Percentiles rank a stretch among this genome's conserved stretches.
Conservation (phyloP, 116 monocot genomes). For the Dioscorea cayenensis region DNA sequence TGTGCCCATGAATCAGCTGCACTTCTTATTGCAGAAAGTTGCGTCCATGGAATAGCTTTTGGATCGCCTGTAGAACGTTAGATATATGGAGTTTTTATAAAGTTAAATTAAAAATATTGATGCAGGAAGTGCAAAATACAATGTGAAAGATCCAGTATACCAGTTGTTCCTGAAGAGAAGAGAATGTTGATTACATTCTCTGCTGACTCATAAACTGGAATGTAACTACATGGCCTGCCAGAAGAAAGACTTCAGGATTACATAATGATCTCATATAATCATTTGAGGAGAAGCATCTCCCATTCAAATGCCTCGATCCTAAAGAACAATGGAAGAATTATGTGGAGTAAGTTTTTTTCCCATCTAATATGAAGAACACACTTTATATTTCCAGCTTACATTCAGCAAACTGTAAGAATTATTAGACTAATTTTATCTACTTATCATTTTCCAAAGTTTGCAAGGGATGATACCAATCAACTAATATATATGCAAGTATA, state of each 20-base stretch:
- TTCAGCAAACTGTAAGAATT: too few relatives aligned
- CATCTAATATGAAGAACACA: not conserved
- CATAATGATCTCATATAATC: not conserved
- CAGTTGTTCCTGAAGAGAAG: slow-evolving; percentile 96
- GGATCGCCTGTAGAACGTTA: slow-evolving; percentile 53
- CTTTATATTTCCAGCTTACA: not conserved
- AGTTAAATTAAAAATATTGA: not conserved
- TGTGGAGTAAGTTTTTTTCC: not conserved
- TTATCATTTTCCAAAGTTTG: too few relatives aligned
- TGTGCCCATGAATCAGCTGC: slow-evolving; percentile 93
- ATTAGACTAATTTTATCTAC: too few relatives aligned
- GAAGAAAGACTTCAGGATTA: not conserved
- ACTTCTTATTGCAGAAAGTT: slow-evolving; percentile 73
- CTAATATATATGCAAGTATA: too few relatives aligned
- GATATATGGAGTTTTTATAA: not conserved
- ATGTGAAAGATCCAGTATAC: slow-evolving; percentile 17
- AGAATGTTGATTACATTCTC: slow-evolving; percentile 74
- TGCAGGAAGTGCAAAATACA: not conserved
- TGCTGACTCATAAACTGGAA: slow-evolving; percentile 57
- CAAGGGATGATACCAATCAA: too few relatives aligned
- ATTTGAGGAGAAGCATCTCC: too few relatives aligned
- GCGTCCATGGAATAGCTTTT: slow-evolving; percentile 97
- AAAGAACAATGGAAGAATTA: not conserved
- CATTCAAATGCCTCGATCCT: not conserved
- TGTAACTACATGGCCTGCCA: slow-evolving; percentile 43